phyloP scores from a whole-genome alignment of 2,329 filamentous ascomycete genomes.

The Rachicladosporium sp. region DNA sequence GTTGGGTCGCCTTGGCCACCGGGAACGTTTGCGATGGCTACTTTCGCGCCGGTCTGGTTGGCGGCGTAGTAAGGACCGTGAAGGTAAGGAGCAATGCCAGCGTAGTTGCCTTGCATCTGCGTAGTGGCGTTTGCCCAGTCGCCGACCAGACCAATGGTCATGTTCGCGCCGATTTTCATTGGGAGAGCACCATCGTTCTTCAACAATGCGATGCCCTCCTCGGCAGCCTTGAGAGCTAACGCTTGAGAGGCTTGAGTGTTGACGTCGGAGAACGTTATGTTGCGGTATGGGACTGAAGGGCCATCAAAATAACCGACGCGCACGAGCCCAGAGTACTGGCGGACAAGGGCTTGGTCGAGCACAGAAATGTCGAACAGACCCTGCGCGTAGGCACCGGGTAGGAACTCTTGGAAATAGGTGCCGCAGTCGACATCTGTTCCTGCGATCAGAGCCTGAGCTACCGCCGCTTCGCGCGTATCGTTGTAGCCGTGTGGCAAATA shows the following conservation, averaged over 20 bases:
- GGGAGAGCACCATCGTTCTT: constrained; percentile 43
- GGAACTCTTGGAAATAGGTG: constrained; percentile 34
- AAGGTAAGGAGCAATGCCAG: constrained; percentile 43
- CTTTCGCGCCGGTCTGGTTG: constrained; percentile 30
- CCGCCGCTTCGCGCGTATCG: constrained; percentile 32
- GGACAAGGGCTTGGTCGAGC: constrained; percentile 38
- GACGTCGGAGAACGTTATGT: constrained; percentile 44
- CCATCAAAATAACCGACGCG: constrained; percentile 47
- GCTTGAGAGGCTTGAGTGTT: constrained; percentile 40
- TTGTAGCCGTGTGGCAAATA: constrained; percentile 37
- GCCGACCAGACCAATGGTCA: constrained; percentile 43
- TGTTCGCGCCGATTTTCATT: constrained; percentile 25
- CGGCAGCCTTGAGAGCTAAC: constrained; percentile 43
- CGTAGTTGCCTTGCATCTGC: constrained; percentile 50
- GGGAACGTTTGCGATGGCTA: constrained; percentile 33
- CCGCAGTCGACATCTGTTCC: constrained; percentile 45
- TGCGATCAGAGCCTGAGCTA: constrained; percentile 37
- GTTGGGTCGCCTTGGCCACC: constrained; percentile 22
- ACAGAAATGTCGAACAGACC: constrained; percentile 33
- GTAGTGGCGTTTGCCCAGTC: constrained; percentile 46
- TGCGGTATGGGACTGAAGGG: constrained; percentile 35
- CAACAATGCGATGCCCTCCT: constrained; percentile 36
- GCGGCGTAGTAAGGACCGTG: constrained; percentile 43
- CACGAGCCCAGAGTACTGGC: constrained; percentile 44
- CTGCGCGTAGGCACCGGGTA: constrained; percentile 31